These are phyloP conservation scores for Pyricularia pennisetigena DNA, from an alignment of 2,329 filamentous ascomycete species.

Conservation along the genomic window DNA sequence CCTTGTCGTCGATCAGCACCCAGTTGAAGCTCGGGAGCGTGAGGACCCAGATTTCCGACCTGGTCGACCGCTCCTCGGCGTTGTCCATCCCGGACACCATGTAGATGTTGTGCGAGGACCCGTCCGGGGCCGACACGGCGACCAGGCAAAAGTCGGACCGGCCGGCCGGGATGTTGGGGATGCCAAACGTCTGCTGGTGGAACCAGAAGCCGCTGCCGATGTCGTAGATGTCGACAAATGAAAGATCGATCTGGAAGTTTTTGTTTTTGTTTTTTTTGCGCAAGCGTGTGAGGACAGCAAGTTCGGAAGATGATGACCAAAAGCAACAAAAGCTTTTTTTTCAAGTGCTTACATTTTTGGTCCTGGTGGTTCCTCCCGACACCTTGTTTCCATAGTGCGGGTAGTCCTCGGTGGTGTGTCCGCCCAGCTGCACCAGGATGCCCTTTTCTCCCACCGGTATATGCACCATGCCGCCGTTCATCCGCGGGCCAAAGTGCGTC, in stretches of 20 bases:
- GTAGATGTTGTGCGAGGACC: conserved; percentile 12
- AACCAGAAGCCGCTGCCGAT: conserved; percentile 13
- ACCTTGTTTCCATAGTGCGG: conserved; percentile 7
- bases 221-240: conserved; percentile 13
- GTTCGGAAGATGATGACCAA: too few species aligned
- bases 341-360: neutral
- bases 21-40: conserved; percentile 12
- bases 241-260: conserved; percentile 7
- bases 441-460: conserved; percentile 11
- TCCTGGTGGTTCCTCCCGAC: neutral
- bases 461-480: conserved; percentile 14
- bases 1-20: conserved; percentile 7
- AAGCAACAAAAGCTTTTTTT: too few species aligned
- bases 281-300: too few species aligned
- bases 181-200: conserved; percentile 12
- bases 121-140: conserved; percentile 10
- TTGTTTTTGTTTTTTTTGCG: too few species aligned
- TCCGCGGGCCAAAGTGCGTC: conserved; percentile 10
- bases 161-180: conserved; percentile 9
- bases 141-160: conserved; percentile 13
- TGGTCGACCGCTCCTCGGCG: conserved; percentile 9
- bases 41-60: conserved; percentile 11
- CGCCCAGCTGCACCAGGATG: conserved; percentile 11
- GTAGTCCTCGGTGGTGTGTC: conserved; percentile 8
- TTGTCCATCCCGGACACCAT: conserved; percentile 12